Conservation (phyloP, 2,329 filamentous ascomycete genomes). For the Gaeumannomyces sp. region DNA sequence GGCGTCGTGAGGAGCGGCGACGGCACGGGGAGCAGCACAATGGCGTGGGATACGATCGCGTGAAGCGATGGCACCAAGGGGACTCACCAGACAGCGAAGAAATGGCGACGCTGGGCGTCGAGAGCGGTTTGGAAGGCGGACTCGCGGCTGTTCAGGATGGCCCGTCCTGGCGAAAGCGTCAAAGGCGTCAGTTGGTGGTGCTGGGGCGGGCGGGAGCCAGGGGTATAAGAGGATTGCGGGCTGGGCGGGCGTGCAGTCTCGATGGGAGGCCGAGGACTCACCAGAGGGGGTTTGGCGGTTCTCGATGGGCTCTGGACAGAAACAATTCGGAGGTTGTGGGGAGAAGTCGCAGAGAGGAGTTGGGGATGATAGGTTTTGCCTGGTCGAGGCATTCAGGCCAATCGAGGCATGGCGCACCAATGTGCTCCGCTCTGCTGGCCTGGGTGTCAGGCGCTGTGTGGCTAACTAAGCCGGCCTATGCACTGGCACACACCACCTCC, state of each 20-base stretch:
- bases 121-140: slow-evolving; percentile 17
- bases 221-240: background rate
- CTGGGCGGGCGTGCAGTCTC: slow-evolving; percentile 9
- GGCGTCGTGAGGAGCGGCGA: background rate
- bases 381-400: slow-evolving; percentile 13
- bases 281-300: slow-evolving; percentile 18
- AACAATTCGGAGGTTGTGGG: slow-evolving; percentile 24
- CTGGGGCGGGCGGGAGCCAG: background rate
- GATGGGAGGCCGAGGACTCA: slow-evolving; percentile 19
- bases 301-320: slow-evolving; percentile 22
- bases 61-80: slow-evolving; percentile 21
- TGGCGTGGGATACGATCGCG: slow-evolving; percentile 29
- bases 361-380: slow-evolving; percentile 20
- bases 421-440: background rate
- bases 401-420: slow-evolving; percentile 16
- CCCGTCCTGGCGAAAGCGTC: background rate
- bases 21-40: slow-evolving; percentile 1
- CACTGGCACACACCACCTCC: slow-evolving; percentile 4
- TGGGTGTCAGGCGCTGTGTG: background rate
- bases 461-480: slow-evolving; percentile 3
- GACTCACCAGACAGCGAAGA: slow-evolving; percentile 30
- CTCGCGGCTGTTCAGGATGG: background rate
- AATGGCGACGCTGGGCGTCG: slow-evolving; percentile 26
- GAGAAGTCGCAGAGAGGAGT: slow-evolving; percentile 23
- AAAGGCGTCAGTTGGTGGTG: background rate